Base-by-base conservation (phyloP, 495 filamentous ascomycete species). In the Talaromyces adpressus region DNA sequence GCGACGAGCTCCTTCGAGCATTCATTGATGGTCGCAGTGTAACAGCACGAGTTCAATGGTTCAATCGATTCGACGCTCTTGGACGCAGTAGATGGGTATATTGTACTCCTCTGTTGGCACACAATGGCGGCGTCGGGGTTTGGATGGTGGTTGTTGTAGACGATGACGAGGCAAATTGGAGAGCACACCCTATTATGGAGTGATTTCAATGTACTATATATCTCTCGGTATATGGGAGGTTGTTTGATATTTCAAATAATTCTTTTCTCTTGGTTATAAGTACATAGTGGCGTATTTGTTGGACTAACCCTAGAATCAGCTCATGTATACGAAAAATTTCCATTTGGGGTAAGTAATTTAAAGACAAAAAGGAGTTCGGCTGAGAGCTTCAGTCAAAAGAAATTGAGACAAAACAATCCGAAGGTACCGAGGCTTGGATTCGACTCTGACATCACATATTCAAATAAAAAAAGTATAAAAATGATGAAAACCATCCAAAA, bases 111-210 rank as follows among this genome's bases (percentile, higher is more conserved):
- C 67, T 88, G 18, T 36, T 86, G 16, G 85, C 84, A 4, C 78
- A 70, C 57, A 82, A 86, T 67, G 81, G 81, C 9, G 69, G 81
- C n/a, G 75, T 86, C 5, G 84, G 84, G 23, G 85, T 87, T 1
- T 87, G 84, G 84, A 85, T 87, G 83, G 75, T 86, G 4, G 79
- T 87, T 3, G 75, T 87, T 57, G 82, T 87, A 11, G 76, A 81
- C 62, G 77, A 78, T 59, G 74, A 81, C 3, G 71, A 75, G 52
- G 70, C 52, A 6, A 9, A 22, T 29, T 56, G 52, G 52, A 56
- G 52, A 14, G 27, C 52, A 4, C 52, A 12, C 11, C 12, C 52
- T 16, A 56, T 56, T 29, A 29, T 56, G 18, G 52, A 56, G 52
- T 56, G 2, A 56, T 11, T n/a, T 29, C 27, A 22, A 16, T 56